These are phyloP conservation scores for Marvania coccoides DNA, from an alignment of 139 green algal genomes.

Conservation along the genomic window DNA sequence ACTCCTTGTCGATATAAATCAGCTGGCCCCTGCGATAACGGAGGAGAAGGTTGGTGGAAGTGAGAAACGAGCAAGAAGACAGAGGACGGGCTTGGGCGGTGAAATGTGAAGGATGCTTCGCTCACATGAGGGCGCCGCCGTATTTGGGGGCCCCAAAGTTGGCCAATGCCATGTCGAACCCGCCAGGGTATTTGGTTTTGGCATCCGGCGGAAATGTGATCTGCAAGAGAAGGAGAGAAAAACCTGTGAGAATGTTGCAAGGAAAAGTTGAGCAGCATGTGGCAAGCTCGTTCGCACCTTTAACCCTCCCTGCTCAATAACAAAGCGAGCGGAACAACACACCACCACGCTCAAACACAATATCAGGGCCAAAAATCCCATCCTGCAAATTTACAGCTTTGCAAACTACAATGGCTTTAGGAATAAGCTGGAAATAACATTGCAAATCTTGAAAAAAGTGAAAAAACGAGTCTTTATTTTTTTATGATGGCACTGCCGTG, in stretches of 20 bases:
- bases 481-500: too few relatives aligned
- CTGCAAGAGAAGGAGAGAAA: background rate
- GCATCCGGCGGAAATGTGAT: conserved; percentile 17
- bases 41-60: background rate
- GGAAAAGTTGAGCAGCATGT: conserved; percentile 24
- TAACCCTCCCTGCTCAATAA: conserved; percentile 32
- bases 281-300: too few relatives aligned
- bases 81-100: background rate
- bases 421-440: too few relatives aligned
- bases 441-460: too few relatives aligned
- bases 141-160: conserved; percentile 70
- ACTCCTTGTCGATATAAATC: conserved; percentile 31
- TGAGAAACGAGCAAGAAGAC: background rate
- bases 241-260: background rate
- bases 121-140: conserved; percentile 49
- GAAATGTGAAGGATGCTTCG: too few relatives aligned
- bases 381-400: too few relatives aligned
- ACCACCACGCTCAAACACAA: too few relatives aligned
- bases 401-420: too few relatives aligned
- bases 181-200: conserved; percentile 2
- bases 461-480: too few relatives aligned
- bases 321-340: conserved; percentile 24
- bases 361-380: too few relatives aligned
- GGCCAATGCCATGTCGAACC: conserved; percentile 37
- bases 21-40: conserved; percentile 26